phyloP scores from a whole-genome alignment of 1,284 basidiomycete genomes.

The Trichosporon faecale region DNA sequence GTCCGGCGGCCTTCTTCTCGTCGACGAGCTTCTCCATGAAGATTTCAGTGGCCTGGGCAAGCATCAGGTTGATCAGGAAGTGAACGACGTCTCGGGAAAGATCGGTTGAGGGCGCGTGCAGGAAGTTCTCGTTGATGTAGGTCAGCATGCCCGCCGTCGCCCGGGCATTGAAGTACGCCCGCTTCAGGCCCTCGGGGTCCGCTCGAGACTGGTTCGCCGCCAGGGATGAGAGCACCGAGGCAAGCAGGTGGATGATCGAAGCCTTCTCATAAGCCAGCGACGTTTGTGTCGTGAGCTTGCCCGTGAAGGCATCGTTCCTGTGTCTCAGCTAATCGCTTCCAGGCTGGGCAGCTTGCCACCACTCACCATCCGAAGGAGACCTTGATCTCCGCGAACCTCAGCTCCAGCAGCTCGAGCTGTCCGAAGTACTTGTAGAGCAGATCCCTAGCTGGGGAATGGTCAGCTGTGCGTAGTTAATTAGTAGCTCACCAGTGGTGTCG shows the following conservation, averaged over 20 bases:
- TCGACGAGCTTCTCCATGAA: constrained; percentile 92
- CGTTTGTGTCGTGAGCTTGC: constrained; percentile 87
- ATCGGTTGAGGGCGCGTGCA: constrained; percentile 97
- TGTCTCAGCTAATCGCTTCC: background rate
- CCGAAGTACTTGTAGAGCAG: constrained; percentile 99
- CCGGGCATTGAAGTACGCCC: constrained; percentile 86
- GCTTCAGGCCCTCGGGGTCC: constrained; percentile 85
- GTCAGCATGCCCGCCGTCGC: constrained; percentile 96
- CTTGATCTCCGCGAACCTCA: constrained; percentile 93
- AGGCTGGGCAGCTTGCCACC: too few species aligned
- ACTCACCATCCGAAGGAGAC: constrained; percentile 83
- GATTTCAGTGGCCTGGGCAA: constrained; percentile 93
- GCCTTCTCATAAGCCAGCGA: constrained; percentile 98
- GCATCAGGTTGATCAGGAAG: constrained; percentile 77
- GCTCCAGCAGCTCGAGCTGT: constrained; percentile 93
- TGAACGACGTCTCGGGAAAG: constrained; percentile 91
- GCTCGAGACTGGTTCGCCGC: constrained; percentile 67
- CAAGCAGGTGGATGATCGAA: constrained; percentile 94
- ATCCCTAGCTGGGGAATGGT: constrained; percentile 66
- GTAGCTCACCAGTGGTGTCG: constrained; percentile 74
- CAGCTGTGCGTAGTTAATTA: background rate
- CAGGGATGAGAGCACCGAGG: constrained; percentile 85
- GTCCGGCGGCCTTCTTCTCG: constrained; percentile 76
- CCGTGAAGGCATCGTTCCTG: constrained; percentile 90
- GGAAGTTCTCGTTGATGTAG: constrained; percentile 99